A percentile compares a stretch with the other conserved stretches of the same genome.
These are phyloP conservation scores for Triglochin maritima DNA, from an alignment of 106 monocot species.

Conservation along the genomic window DNA sequence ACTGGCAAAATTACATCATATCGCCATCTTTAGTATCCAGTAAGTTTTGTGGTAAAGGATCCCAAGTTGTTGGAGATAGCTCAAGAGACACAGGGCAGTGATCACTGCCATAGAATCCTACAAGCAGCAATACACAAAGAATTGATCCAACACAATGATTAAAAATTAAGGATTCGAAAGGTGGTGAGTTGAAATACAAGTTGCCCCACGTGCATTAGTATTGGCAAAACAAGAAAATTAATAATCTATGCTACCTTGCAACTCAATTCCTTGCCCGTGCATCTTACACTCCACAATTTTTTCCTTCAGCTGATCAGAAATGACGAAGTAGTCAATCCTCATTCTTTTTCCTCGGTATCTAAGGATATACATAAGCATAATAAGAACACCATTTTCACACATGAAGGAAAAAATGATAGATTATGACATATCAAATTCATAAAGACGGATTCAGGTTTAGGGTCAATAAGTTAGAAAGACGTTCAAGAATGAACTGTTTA, in stretches of 20 bases:
- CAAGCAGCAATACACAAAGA: not conserved
- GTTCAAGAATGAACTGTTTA: no score
- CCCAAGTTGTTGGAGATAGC: slow-evolving; percentile 9
- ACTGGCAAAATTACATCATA: no score
- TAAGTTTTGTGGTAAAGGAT: not conserved
- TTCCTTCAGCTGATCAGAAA: slow-evolving; percentile 70
- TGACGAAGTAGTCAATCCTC: slow-evolving; percentile 92
- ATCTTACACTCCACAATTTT: slow-evolving; percentile 58
- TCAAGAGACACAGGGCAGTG: slow-evolving; percentile 42
- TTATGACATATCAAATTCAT: no score
- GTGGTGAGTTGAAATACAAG: not conserved
- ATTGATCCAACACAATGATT: not conserved
- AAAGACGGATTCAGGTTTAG: no score
- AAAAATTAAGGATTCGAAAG: not conserved
- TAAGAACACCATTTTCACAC: no score
- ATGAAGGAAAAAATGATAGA: no score
- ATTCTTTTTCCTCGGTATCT: slow-evolving; percentile 95
- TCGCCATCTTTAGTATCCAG: not conserved
- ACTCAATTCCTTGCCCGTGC: slow-evolving; percentile 85
- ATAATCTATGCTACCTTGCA: slow-evolving; percentile 44
- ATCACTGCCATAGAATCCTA: slow-evolving; percentile 42
- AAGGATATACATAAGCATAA: not conserved
- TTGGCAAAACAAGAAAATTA: not conserved
- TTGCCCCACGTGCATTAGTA: not conserved
- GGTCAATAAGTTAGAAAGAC: no score